Evolutionary conservation across 768 basidiomycete species (phyloP).

Genomic region (Tulasnella sp.): DNA sequence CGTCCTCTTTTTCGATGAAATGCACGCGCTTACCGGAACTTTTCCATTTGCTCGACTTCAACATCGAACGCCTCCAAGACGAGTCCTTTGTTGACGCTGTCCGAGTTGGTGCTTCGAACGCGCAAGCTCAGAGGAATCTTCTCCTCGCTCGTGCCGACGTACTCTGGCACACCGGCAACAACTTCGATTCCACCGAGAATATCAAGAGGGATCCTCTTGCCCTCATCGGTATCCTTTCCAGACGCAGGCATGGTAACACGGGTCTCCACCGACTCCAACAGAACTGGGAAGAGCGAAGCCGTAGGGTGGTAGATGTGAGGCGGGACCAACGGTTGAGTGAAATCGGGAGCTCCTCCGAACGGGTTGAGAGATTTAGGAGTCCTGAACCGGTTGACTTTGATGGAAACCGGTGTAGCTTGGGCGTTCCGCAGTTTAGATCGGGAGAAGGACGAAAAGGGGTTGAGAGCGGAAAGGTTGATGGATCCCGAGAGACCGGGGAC

Average conservation of each 20-base stretch:
- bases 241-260: background rate
- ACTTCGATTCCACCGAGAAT: conserved; percentile 58
- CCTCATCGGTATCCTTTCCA: background rate
- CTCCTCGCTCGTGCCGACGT: conserved; percentile 41
- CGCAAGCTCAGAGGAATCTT: conserved; percentile 51
- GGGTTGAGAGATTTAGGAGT: conserved; percentile 16
- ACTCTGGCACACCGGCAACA: conserved; percentile 53
- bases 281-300: conserved; percentile 29
- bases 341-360: conserved; percentile 12
- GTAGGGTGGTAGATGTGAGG: conserved; percentile 25
- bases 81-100: conserved; percentile 42
- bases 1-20: background rate
- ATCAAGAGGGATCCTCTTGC: conserved; percentile 40
- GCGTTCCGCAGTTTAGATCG: conserved; percentile 39
- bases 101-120: conserved; percentile 47
- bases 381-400: conserved; percentile 44
- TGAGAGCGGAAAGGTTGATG: conserved; percentile 16
- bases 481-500: conserved; percentile 1
- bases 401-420: conserved; percentile 35
- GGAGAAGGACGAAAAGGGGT: conserved; percentile 49
- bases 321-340: conserved; percentile 2
- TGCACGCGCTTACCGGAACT: conserved; percentile 46
- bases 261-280: conserved; percentile 43
- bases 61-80: conserved; percentile 49
- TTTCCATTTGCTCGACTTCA: conserved; percentile 57